Evolutionary conservation across 306 rosid genomes (phyloP).

Genomic region (Macrotyloma uniflorum): DNA sequence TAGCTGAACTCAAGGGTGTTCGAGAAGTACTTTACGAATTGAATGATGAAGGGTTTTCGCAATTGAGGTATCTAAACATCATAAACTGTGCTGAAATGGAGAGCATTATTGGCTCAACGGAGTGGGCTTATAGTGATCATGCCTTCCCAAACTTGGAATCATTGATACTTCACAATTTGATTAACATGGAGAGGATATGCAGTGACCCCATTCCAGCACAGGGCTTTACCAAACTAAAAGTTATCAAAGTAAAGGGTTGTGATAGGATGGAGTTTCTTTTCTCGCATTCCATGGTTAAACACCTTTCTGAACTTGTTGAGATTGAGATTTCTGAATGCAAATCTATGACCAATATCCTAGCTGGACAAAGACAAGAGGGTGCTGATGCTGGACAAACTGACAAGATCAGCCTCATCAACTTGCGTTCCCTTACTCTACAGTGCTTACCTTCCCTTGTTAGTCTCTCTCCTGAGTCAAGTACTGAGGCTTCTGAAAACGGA

Average conservation of each 20-base stretch:
- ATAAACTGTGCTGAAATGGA: conserved; percentile 37
- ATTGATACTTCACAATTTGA: conserved; percentile 36
- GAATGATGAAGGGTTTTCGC: conserved; percentile 42
- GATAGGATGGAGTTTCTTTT: conserved; percentile 44
- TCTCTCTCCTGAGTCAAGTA: conserved; percentile 26
- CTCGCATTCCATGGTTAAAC: conserved; percentile 39
- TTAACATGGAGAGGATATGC: conserved; percentile 47
- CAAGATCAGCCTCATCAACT: conserved; percentile 29
- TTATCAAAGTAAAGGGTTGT: conserved; percentile 37
- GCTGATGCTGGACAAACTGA: conserved; percentile 1
- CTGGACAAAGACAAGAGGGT: conserved; percentile 18
- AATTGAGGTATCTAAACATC: conserved; percentile 48
- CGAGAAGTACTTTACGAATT: conserved; percentile 40
- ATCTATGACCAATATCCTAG: conserved; percentile 27
- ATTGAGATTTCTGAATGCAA: conserved; percentile 46
- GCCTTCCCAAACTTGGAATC: conserved; percentile 47
- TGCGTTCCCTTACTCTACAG: conserved; percentile 37
- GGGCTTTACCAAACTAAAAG: conserved; percentile 43
- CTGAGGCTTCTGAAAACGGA: neutral
- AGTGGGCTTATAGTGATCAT: conserved; percentile 27
- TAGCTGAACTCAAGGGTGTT: conserved; percentile 48
- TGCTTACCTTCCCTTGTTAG: conserved; percentile 42
- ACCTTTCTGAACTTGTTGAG: conserved; percentile 40
- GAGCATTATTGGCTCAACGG: conserved; percentile 37
- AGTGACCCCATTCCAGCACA: conserved; percentile 33